phyloP scores from a whole-genome alignment of 2,329 filamentous ascomycete species.

The Aureobasidium sp. region DNA sequence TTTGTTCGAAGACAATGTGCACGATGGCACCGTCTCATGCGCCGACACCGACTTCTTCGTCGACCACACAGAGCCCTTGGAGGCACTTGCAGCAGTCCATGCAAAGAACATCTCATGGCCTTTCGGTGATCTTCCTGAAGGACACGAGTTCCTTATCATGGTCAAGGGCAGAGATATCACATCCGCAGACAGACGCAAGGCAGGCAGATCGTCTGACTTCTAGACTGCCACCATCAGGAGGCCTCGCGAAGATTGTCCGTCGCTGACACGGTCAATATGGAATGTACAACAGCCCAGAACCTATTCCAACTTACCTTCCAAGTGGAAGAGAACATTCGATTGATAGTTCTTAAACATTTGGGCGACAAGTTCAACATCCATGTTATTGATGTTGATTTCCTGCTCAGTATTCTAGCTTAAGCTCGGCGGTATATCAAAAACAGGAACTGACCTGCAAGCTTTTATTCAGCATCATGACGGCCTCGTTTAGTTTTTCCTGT shows the following conservation, averaged over 20 bases:
- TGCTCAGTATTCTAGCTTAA: slow-evolving; percentile 28
- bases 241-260: slow-evolving; percentile 79
- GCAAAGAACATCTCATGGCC: not conserved
- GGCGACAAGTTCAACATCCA: slow-evolving; percentile 95
- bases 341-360: slow-evolving; percentile 99
- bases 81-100: too few species aligned
- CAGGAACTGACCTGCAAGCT: slow-evolving; percentile 60
- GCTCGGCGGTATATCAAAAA: too few species aligned
- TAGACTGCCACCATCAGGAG: slow-evolving; percentile 24
- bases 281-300: slow-evolving; percentile 5
- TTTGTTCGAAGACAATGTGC: not conserved
- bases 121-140: not conserved
- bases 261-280: slow-evolving; percentile 41
- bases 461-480: slow-evolving; percentile 86
- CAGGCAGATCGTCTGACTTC: too few species aligned
- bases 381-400: slow-evolving; percentile 98
- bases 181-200: too few species aligned
- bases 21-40: not conserved
- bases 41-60: not conserved
- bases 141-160: not conserved
- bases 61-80: not conserved
- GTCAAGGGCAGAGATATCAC: too few species aligned
- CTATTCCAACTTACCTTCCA: slow-evolving; percentile 62
- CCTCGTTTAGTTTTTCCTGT: slow-evolving; percentile 97
- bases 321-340: slow-evolving; percentile 91